Evolutionary conservation across 352 stramenopile species (phyloP).

Genomic region (Plasmopara muralis): DNA sequence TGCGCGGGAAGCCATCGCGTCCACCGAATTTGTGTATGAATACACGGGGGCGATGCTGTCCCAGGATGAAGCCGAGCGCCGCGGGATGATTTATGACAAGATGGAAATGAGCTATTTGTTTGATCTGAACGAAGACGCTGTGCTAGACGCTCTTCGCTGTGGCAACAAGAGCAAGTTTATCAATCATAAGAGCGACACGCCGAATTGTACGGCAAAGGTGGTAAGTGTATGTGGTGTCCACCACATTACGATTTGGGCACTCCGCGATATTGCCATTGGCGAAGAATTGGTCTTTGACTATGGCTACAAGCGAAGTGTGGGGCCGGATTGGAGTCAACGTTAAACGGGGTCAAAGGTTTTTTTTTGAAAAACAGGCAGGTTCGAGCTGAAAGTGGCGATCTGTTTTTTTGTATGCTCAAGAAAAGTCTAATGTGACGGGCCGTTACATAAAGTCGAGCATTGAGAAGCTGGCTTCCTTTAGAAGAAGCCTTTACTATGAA

Average conservation of each 20-base stretch:
- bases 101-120: conserved; percentile 86
- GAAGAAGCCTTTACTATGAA: no score
- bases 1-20: conserved; percentile 33
- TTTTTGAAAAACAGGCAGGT: conserved; percentile 5
- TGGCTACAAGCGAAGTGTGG: conserved; percentile 47
- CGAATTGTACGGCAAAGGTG: conserved; percentile 75
- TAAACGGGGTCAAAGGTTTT: conserved; percentile 4
- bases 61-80: conserved; percentile 52
- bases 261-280: conserved; percentile 65
- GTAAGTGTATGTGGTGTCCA: conserved; percentile 81
- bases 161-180: conserved; percentile 91
- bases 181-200: conserved; percentile 54
- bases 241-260: conserved; percentile 86
- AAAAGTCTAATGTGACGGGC: not conserved
- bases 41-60: conserved; percentile 51
- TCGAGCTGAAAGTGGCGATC: no score
- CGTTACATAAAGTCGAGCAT: not conserved
- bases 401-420: no score
- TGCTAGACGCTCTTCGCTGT: conserved; percentile 82
- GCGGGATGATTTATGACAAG: conserved; percentile 77
- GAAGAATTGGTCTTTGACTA: conserved; percentile 65
- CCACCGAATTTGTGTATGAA: conserved; percentile 54
- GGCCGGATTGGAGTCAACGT: conserved; percentile 48
- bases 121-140: conserved; percentile 83
- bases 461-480: not conserved